Evolutionary conservation across 176 grass and related monocot species (phyloP).

Genomic region (Oryza coarctata): DNA sequence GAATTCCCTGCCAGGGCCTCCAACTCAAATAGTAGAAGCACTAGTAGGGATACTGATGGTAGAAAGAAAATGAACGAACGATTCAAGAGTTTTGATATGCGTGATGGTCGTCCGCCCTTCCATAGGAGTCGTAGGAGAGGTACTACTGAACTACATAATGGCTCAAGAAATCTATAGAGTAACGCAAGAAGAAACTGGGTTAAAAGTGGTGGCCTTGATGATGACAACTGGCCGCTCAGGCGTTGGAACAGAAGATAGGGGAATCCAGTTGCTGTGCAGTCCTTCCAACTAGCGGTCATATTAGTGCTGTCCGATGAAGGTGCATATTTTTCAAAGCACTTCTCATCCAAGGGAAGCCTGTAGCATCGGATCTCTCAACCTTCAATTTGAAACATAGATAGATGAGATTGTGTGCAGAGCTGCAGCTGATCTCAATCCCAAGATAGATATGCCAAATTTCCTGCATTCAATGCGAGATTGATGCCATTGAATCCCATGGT

Average conservation of each 20-base stretch:
- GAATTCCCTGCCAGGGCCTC: slow-evolving; percentile 23
- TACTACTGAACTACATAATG: slow-evolving; percentile 28
- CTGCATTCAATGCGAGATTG: too few relatives aligned
- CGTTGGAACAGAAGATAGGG: slow-evolving; percentile 35
- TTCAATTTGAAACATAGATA: too few relatives aligned
- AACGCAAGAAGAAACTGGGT: slow-evolving; percentile 33
- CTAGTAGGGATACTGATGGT: slow-evolving; percentile 20
- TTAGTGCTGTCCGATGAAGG: not conserved
- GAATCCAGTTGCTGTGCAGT: not conserved
- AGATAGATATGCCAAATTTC: too few relatives aligned
- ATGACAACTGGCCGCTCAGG: slow-evolving; percentile 17
- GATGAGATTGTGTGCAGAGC: too few relatives aligned
- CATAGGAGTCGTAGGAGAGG: slow-evolving; percentile 21
- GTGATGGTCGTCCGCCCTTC: too few relatives aligned
- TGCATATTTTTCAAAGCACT: too few relatives aligned
- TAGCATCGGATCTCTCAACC: too few relatives aligned
- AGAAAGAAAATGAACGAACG: slow-evolving; percentile 26
- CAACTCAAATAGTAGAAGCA: slow-evolving; percentile 27
- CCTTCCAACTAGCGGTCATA: not conserved
- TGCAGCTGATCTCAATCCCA: too few relatives aligned
- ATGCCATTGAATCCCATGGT: not conserved
- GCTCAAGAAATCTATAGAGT: slow-evolving; percentile 52
- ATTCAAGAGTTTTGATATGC: slow-evolving; percentile 25
- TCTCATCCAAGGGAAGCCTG: too few relatives aligned
- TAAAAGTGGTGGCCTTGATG: slow-evolving; percentile 33